Base-by-base conservation (phyloP, 2,329 filamentous ascomycete genomes). In the Pyrenochaeta sp. region DNA sequence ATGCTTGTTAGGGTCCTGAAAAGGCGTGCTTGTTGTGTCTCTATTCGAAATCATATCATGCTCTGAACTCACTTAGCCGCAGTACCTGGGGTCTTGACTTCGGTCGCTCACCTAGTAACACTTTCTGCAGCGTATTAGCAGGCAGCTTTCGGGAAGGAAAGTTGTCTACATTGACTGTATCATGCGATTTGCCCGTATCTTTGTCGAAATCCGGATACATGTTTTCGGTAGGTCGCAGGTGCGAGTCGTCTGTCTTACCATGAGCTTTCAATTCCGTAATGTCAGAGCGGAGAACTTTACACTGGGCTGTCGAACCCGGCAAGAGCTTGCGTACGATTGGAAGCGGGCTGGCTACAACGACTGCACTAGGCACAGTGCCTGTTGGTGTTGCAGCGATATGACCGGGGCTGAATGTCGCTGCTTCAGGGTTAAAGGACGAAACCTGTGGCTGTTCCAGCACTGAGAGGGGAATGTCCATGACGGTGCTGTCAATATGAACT, bases 361-460 rank as follows among this genome's bases (percentile, higher is more conserved):
- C 5, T 20, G 4, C 2, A 4, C 7, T 23, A 4, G 18, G 21
- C 18, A 21, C 36, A 14, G 3, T 39, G 18, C 36, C 21, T 10
- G 33, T 27, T n/a, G 33, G 18, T 15, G 27, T 35, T 35, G 40
- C 47, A 31, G 49, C n/a, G 14, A 40, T 43, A 23, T 37, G 35
- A 20, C 20, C 29, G 1, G 58, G 58, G 29, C 45, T 56, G 27
- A 63, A 63, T 2, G 58, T 37, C 4, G 48, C 33, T 23, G 58
- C 60, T 42, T 63, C 49, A 2, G 60, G 60, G 14, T 63, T 63
- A 44, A 63, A 63, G 6, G 52, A 12, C 4, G 27, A 50, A 4
- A 21, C 9, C 30, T 45, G 49, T 12, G 41, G 46, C 7, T 49
- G 36, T 39, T 18, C 36, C 36, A 39, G 30, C 17, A 6, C 17